Conservation (phyloP, 2,329 filamentous ascomycete species). For the Beauveria varroae region DNA sequence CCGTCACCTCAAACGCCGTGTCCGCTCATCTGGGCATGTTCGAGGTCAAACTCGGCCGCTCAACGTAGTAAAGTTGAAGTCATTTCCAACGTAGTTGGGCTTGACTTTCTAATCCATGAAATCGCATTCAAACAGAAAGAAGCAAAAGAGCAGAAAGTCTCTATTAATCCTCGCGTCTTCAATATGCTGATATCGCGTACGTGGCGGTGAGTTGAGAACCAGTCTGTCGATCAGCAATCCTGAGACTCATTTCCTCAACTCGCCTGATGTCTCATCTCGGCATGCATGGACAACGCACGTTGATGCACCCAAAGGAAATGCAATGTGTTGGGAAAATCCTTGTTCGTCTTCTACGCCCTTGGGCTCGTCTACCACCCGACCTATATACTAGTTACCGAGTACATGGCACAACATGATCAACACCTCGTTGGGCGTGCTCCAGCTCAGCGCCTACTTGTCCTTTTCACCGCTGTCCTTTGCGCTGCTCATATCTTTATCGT, state of each 20-base stretch:
- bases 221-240: too few species aligned
- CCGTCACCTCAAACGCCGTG: too few species aligned
- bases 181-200: too few species aligned
- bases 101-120: too few species aligned
- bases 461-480: neutral
- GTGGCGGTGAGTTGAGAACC: too few species aligned
- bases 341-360: neutral
- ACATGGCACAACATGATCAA: neutral
- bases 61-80: too few species aligned
- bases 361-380: neutral
- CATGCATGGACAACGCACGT: neutral
- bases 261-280: neutral
- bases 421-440: neutral
- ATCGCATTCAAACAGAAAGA: too few species aligned
- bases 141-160: neutral
- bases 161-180: too few species aligned
- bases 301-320: neutral
- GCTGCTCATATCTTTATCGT: neutral
- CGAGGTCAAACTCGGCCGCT: too few species aligned
- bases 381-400: neutral
- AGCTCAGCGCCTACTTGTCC: neutral
- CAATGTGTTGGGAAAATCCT: neutral
- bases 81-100: too few species aligned
- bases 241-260: too few species aligned
- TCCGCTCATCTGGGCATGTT: too few species aligned